Evolutionary conservation across 2,329 filamentous ascomycete species (phyloP).

Genomic region (Trematosphaeria pertusa): DNA sequence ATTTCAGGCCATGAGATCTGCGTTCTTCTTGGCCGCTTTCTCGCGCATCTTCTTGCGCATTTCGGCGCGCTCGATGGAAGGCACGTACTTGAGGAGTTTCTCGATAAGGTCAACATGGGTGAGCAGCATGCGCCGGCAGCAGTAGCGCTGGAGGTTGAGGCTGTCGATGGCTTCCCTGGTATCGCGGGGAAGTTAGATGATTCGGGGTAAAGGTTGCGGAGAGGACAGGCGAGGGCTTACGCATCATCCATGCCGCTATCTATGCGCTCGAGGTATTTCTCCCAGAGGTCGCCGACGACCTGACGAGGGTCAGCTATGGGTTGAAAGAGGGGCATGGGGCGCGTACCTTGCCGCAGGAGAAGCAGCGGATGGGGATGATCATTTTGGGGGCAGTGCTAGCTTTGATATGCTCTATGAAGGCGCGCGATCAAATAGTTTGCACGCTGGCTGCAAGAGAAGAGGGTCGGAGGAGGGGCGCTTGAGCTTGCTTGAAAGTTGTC

Average conservation of each 20-base stretch:
- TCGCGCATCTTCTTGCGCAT: conserved; percentile 12
- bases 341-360: conserved; percentile 95
- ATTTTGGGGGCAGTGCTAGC: conserved; percentile 63
- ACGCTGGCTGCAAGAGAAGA: too few relatives aligned
- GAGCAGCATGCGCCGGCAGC: conserved; percentile 99
- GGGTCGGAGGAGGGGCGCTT: conserved; percentile 17
- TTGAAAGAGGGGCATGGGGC: too few relatives aligned
- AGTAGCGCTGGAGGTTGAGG: conserved; percentile 93
- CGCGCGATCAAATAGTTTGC: conserved; percentile 18
- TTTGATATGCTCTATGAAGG: neutral
- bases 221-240: conserved; percentile 27
- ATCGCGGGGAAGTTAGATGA: neutral
- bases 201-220: neutral
- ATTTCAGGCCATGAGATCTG: conserved; percentile 4
- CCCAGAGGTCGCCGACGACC: conserved; percentile 98
- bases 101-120: conserved; percentile 99
- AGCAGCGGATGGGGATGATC: conserved; percentile 99
- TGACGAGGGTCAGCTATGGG: conserved; percentile 56
- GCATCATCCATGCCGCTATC: conserved; percentile 63
- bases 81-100: conserved; percentile 75
- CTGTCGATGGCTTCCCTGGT: conserved; percentile 92
- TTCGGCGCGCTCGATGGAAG: conserved; percentile 18
- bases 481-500: conserved; percentile 18
- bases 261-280: conserved; percentile 88
- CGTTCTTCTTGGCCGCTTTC: conserved; percentile 8